Base-by-base conservation (phyloP, 2,329 filamentous ascomycete genomes). In the Sarocladium brachiariae region DNA sequence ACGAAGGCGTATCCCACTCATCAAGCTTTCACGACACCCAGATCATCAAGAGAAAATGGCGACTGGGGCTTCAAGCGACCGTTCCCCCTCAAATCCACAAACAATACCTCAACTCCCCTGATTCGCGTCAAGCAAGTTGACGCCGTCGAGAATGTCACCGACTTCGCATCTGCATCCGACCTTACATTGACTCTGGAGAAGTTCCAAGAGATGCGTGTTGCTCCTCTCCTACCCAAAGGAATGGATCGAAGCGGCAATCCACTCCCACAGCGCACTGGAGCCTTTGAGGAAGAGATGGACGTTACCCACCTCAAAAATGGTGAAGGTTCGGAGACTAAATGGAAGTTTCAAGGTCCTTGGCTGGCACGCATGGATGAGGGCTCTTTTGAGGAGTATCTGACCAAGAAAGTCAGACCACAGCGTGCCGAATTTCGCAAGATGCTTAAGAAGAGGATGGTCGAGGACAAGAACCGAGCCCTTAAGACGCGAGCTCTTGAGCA, bases 41-140 rank as follows among this genome's bases (percentile, higher is more conserved):
- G 77, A 39, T 77, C 82, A 16, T 91, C 90, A 7, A 77, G 89
- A 21, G 72, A 76, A 35, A 81, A 81, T 61, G 92, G 92, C 31
- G 92, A 97, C 63, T 97, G 92, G 91, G 92, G 92, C 13, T 73
- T 96, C 59, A 97, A 97, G 72, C 77, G 92, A 51, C 77, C 89
- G 1, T 74, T 97, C 5, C 92, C 92, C 1, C 70, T 85, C 8
- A 85, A 85, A 64, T 83, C 86, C 2, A 91, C 89, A 4, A 80
- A 82, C 18, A 80, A 81, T 50, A 83, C 82, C 6, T 81, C 84
- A 6, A 84, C 83, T n/a, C 87, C 90, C 9, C 74, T 87, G 47
- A 78, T 96, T 50, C 81, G 88, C 56, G 71, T 97, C 58, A 83
- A 82, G 60, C 78, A 86, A 53, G 77, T 95, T 56, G 92, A 97